These are phyloP conservation scores for Alternaria metachromatica DNA, from an alignment of 2,329 filamentous ascomycete species.

Conservation along the genomic window DNA sequence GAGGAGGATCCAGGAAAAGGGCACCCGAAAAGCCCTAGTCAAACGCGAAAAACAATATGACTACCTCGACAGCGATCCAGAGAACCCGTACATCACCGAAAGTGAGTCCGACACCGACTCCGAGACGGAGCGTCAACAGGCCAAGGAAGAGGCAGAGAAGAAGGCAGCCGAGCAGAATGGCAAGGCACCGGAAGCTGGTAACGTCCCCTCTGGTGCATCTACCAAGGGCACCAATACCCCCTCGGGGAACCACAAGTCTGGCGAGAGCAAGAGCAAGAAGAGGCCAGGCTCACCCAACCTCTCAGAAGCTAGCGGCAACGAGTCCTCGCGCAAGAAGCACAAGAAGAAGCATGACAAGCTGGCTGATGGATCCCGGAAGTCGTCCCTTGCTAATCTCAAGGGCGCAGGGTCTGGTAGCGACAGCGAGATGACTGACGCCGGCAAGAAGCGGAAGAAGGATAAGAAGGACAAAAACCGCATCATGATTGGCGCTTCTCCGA, in stretches of 20 bases:
- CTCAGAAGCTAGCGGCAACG: constrained; percentile 91
- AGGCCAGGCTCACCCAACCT: constrained; percentile 84
- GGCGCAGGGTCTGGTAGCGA: constrained; percentile 71
- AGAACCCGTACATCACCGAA: constrained; percentile 52
- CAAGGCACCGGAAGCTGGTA: constrained; percentile 55
- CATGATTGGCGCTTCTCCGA: constrained; percentile 62
- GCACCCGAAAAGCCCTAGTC: constrained; percentile 78
- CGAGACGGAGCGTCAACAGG: constrained; percentile 68
- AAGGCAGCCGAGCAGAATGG: constrained; percentile 57
- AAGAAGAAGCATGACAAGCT: constrained; percentile 49
- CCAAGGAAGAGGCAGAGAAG: constrained; percentile 60
- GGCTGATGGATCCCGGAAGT: constrained; percentile 35
- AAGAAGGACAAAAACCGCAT: constrained; percentile 66
- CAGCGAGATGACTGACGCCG: constrained; percentile 72
- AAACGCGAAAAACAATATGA: constrained; percentile 87
- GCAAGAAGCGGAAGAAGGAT: constrained; percentile 64
- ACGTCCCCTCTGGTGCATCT: constrained; percentile 60
- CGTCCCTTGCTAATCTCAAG: constrained; percentile 28
- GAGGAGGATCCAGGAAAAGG: constrained; percentile 75
- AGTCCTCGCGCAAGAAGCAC: constrained; percentile 73
- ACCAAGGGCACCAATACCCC: constrained; percentile 75
- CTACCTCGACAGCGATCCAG: constrained; percentile 81
- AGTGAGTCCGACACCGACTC: constrained; percentile 57
- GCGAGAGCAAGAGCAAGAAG: constrained; percentile 69
- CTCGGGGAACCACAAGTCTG: constrained; percentile 60